Evolutionary conservation across 805 yeast genomes (phyloP).

Genomic region (Zygoascus ofunaensis): DNA sequence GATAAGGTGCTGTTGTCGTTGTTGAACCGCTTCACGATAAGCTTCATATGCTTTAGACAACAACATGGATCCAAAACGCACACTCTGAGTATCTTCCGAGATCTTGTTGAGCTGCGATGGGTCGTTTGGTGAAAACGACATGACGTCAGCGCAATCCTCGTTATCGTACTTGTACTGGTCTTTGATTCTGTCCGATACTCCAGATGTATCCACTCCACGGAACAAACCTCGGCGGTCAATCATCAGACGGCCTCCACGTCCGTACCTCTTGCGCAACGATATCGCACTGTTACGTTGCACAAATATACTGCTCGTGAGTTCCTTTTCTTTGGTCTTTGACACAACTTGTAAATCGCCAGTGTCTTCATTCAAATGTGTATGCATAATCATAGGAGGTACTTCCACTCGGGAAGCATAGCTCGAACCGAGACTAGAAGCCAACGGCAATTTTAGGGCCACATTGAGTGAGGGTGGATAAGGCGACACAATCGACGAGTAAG

Average conservation of each 20-base stretch:
- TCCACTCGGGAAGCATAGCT: slow-evolving; percentile 21
- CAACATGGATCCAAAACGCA: slow-evolving; percentile 86
- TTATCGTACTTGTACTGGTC: slow-evolving; percentile 63
- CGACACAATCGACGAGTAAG: slow-evolving; percentile 66
- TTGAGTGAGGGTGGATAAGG: slow-evolving; percentile 34
- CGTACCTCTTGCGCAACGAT: slow-evolving; percentile 61
- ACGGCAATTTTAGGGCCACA: slow-evolving; percentile 26
- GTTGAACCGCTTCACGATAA: slow-evolving; percentile 62
- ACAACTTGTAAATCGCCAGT: slow-evolving; percentile 14
- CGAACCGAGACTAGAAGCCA: slow-evolving; percentile 22
- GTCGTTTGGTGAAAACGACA: slow-evolving; percentile 55
- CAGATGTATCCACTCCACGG: slow-evolving; percentile 23
- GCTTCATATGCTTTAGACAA: slow-evolving; percentile 78
- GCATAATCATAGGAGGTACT: slow-evolving; percentile 18
- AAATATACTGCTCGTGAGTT: slow-evolving; percentile 12
- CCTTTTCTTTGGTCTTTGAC: slow-evolving; percentile 13
- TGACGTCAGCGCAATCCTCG: slow-evolving; percentile 38
- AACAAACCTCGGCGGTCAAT: slow-evolving; percentile 63
- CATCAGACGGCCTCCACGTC: slow-evolving; percentile 60
- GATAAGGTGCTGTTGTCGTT: slow-evolving; percentile 49
- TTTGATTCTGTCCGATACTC: slow-evolving; percentile 26
- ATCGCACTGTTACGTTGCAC: slow-evolving; percentile 23
- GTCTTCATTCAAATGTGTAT: slow-evolving; percentile 11
- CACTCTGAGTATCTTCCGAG: slow-evolving; percentile 76
- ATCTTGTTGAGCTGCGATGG: slow-evolving; percentile 79